These are phyloP conservation scores for Curvularia eragrostidis DNA, from an alignment of 2,329 filamentous ascomycete genomes.

Conservation along the genomic window DNA sequence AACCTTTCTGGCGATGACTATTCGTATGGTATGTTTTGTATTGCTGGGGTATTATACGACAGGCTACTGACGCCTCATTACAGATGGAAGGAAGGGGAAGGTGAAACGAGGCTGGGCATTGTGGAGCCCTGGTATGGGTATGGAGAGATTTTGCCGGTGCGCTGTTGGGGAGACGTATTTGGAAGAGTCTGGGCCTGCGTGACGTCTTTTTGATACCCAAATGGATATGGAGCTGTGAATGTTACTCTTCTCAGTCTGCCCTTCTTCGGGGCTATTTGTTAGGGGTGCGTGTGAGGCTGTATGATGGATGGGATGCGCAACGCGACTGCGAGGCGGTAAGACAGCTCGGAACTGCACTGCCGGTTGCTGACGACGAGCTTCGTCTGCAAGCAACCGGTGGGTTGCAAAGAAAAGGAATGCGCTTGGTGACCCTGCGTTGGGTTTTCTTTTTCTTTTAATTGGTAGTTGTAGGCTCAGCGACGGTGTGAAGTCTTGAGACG, in stretches of 20 bases:
- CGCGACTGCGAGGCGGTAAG: neutral
- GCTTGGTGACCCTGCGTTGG: neutral
- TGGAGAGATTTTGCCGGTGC: neutral
- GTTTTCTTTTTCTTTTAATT: neutral
- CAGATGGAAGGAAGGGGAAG: neutral
- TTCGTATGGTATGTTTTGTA: neutral
- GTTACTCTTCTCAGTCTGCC: neutral
- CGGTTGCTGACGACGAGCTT: neutral
- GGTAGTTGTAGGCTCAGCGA: neutral
- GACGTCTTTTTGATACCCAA: neutral
- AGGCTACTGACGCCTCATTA: neutral
- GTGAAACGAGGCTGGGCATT: conserved; percentile 1
- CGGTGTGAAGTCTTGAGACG: neutral
- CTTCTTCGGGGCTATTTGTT: neutral
- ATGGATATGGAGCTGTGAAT: neutral
- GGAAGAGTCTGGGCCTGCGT: neutral
- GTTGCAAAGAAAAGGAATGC: neutral
- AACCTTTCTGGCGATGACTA: neutral
- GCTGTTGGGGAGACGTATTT: neutral
- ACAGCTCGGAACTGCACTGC: neutral
- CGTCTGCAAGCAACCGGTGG: neutral
- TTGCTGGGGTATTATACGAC: conserved; percentile 1
- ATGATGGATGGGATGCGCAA: neutral
- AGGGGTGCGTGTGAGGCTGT: neutral
- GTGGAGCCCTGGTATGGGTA: neutral